phyloP scores from a whole-genome alignment of 345 rosid species.

The Salix arbutifolia region DNA sequence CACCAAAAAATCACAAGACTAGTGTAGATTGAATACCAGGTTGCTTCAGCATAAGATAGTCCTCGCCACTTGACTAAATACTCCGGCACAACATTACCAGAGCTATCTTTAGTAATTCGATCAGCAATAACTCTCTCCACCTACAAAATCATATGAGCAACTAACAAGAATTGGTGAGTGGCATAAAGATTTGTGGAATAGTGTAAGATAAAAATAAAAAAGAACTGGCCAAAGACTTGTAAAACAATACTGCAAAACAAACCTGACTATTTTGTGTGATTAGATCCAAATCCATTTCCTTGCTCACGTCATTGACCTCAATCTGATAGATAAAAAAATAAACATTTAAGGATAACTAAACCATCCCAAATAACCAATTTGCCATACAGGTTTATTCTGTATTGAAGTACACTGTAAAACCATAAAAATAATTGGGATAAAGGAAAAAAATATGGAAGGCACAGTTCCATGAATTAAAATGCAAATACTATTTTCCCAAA shows the following conservation, averaged over 20 bases:
- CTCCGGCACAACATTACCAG: slow-evolving; percentile 75
- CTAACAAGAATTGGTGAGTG: slow-evolving; percentile 7
- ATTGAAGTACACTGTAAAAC: not conserved
- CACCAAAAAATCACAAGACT: not conserved
- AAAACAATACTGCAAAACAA: slow-evolving; percentile 13
- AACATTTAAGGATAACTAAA: not conserved
- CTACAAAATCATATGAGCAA: slow-evolving; percentile 40
- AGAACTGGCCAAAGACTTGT: not conserved
- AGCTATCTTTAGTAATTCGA: slow-evolving; percentile 68
- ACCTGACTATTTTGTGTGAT: slow-evolving; percentile 98
- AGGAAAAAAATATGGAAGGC: not conserved
- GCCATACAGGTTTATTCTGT: not conserved
- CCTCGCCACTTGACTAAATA: slow-evolving; percentile 99
- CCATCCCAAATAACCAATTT: not conserved
- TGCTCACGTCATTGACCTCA: slow-evolving; percentile 95
- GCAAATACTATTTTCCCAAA: too few species aligned
- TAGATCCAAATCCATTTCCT: slow-evolving; percentile 99
- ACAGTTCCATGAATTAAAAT: too few species aligned
- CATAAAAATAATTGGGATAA: not conserved
- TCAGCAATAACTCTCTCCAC: slow-evolving; percentile 91
- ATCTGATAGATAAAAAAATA: slow-evolving; percentile 46
- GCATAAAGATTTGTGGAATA: not conserved
- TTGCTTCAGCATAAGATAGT: slow-evolving; percentile 97
- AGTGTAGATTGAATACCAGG: slow-evolving; percentile 54
- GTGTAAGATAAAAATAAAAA: not conserved